Evolutionary conservation across 2,329 filamentous ascomycete species (phyloP).

Genomic region (Phialophora macrospora): DNA sequence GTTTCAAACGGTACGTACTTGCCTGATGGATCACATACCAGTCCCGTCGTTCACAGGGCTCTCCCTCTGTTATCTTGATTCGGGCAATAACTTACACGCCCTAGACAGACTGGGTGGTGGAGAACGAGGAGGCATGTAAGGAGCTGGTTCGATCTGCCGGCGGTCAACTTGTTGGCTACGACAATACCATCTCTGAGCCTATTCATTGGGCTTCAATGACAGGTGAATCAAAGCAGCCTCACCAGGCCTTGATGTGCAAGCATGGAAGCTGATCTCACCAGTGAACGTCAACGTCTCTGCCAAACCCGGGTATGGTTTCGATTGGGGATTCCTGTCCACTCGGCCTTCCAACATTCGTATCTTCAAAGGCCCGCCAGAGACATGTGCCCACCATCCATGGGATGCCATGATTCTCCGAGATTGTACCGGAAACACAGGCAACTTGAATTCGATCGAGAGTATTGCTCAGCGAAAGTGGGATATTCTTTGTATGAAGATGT

Average conservation of each 20-base stretch:
- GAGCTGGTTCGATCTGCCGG: slow-evolving; percentile 16
- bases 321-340: slow-evolving; percentile 13
- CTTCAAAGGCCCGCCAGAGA: slow-evolving; percentile 14
- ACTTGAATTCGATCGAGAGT: background rate
- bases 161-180: slow-evolving; percentile 6
- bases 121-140: slow-evolving; percentile 13
- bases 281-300: slow-evolving; percentile 6
- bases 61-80: background rate
- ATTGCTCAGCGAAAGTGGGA: slow-evolving; percentile 14
- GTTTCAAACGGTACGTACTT: background rate
- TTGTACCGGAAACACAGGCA: slow-evolving; percentile 7
- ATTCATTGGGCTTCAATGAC: slow-evolving; percentile 2
- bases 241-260: background rate
- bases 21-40: background rate
- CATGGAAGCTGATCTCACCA: background rate
- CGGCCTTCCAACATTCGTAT: slow-evolving; percentile 15
- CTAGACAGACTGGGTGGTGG: slow-evolving; percentile 20
- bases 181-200: background rate
- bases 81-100: background rate
- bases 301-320: background rate
- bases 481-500: slow-evolving; percentile 21
- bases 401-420: slow-evolving; percentile 22
- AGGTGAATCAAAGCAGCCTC: background rate
- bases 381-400: slow-evolving; percentile 1
- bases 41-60: background rate